These are phyloP conservation scores for Moesziomyces sp. DNA, from an alignment of 1,284 basidiomycete species.

Conservation along the genomic window DNA sequence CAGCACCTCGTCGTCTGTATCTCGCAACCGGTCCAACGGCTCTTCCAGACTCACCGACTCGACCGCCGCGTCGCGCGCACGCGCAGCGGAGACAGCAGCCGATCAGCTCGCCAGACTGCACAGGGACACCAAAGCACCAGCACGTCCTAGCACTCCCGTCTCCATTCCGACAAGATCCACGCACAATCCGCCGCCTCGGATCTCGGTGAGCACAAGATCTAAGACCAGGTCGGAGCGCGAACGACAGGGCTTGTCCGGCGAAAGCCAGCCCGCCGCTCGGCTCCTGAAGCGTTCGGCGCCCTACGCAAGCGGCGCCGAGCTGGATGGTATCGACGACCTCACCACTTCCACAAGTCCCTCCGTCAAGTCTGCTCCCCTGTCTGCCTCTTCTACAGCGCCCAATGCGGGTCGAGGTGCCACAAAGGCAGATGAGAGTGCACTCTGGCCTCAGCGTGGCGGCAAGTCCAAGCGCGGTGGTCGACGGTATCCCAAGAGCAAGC, in stretches of 20 bases:
- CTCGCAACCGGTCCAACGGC: constrained; percentile 15
- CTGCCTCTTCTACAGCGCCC: constrained; percentile 28
- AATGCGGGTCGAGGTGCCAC: constrained; percentile 70
- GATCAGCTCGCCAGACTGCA: constrained; percentile 28
- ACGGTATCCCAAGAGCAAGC: constrained; percentile 70
- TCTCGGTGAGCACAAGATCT: constrained; percentile 28
- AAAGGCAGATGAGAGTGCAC: background rate
- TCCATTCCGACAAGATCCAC: constrained; percentile 7
- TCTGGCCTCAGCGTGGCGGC: background rate
- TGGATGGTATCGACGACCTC: constrained; percentile 90
- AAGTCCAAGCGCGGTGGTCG: constrained; percentile 27
- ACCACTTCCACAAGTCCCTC: constrained; percentile 73
- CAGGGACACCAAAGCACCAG: constrained; percentile 25
- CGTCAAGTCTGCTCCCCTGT: constrained; percentile 41
- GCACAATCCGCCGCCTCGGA: constrained; percentile 24
- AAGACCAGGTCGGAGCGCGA: constrained; percentile 14
- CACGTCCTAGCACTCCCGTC: constrained; percentile 46
- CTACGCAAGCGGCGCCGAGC: constrained; percentile 91
- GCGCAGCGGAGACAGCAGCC: constrained; percentile 52
- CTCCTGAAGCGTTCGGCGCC: constrained; percentile 80
- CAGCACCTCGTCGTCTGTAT: constrained; percentile 8
- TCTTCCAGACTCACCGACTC: constrained; percentile 44
- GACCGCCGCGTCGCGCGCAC: constrained; percentile 48
- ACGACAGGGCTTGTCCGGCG: constrained; percentile 19
- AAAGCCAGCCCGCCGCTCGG: constrained; percentile 70